Conservation (phyloP, 2,329 filamentous ascomycete species). For the Cercospora sp. region DNA sequence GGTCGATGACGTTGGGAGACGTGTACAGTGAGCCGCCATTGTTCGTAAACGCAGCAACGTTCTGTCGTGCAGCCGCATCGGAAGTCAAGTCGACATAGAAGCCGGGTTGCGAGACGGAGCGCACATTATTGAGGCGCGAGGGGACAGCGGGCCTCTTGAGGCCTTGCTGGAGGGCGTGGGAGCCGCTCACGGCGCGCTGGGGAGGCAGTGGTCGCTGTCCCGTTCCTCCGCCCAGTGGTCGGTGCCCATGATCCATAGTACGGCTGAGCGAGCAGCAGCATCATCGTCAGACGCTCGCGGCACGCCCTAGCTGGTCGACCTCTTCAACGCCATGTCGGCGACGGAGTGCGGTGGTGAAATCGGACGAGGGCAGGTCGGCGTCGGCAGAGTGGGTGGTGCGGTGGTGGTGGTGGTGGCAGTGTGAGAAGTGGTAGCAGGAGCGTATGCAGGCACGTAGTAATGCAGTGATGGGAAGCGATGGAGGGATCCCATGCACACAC, state of each 20-base stretch:
- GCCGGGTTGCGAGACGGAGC: conserved; percentile 34
- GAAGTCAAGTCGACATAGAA: conserved; percentile 32
- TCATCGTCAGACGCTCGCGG: conserved; percentile 22
- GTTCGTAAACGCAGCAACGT: conserved; percentile 26
- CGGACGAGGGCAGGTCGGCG: not conserved
- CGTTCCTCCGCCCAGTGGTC: conserved; percentile 10
- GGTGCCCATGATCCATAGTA: conserved; percentile 34
- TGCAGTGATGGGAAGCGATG: conserved; percentile 1
- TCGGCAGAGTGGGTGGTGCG: not conserved
- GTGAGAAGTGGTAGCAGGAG: not conserved
- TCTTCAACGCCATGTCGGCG: not conserved
- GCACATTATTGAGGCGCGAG: conserved; percentile 38
- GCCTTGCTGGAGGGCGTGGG: conserved; percentile 28
- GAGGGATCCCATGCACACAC: not conserved
- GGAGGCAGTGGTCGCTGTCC: conserved; percentile 30
- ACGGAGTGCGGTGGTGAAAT: not conserved
- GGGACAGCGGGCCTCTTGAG: conserved; percentile 31
- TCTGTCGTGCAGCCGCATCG: conserved; percentile 24
- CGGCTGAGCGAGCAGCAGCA: conserved; percentile 27
- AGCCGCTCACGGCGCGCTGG: conserved; percentile 32
- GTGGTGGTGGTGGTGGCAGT: not conserved
- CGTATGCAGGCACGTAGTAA: conserved; percentile 6
- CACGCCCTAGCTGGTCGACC: conserved; percentile 9
- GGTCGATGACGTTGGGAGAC: conserved; percentile 31
- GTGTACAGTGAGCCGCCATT: conserved; percentile 20